A percentile compares a stretch with the other conserved stretches of the same genome.
phyloP scores from a whole-genome alignment of 345 rosid species.

The Anacardium occidentale region DNA sequence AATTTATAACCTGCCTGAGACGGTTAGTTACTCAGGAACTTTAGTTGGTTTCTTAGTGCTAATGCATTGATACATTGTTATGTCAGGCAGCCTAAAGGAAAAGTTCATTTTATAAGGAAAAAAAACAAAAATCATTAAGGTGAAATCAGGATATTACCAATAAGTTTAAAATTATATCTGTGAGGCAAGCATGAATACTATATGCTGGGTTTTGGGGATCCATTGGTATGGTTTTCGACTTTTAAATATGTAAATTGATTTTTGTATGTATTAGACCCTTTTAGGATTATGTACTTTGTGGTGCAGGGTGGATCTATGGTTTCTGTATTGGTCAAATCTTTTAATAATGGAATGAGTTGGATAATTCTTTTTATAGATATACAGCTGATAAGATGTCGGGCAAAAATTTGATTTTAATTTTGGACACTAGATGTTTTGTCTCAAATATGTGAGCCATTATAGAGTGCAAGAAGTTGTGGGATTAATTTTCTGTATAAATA shows the following conservation, averaged over 20 bases:
- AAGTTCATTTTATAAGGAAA: not conserved
- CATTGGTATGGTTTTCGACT: constrained; percentile 1
- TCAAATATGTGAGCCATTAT: not conserved
- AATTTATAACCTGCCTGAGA: constrained; percentile 92
- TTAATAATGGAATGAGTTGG: not conserved
- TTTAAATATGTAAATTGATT: not conserved
- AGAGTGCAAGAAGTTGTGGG: not conserved
- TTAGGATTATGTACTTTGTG: not conserved
- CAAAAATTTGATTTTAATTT: not conserved
- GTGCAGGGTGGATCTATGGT: not conserved
- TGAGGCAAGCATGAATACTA: not conserved
- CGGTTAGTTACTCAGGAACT: constrained; percentile 53
- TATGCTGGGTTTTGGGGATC: not conserved
- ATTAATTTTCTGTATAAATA: not conserved
- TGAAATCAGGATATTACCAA: not conserved
- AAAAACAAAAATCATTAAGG: not conserved
- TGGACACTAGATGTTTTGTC: not conserved
- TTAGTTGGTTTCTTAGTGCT: not conserved
- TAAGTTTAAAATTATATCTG: not conserved
- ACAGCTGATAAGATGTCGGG: not conserved
- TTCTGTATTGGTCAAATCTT: not conserved
- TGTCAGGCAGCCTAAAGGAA: not conserved
- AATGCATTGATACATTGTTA: not conserved
- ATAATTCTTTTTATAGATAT: too few relatives aligned
- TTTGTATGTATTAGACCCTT: not conserved